Evolutionary conservation across 768 basidiomycete genomes (phyloP), one percentile per base, ranked within the genome.

Genomic region (Boletus sp.): DNA sequence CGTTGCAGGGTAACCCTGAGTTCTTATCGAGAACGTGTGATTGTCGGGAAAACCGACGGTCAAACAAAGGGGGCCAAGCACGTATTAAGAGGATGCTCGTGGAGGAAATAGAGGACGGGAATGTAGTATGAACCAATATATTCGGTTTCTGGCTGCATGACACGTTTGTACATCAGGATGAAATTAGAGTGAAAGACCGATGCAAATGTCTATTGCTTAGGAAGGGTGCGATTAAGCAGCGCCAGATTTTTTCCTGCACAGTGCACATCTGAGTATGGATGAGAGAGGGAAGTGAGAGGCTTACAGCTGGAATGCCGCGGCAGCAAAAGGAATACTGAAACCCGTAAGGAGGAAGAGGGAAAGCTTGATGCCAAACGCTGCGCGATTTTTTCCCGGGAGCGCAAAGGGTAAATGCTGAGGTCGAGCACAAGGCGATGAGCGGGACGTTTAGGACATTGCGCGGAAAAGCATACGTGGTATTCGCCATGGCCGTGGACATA

Each of bases 321-420:
- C 87, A 50, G 78, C 58, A 69, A 90, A 83, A 27, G 88, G 88
- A 57, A 90, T 80, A 53, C 78, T 69, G 69, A 88, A 87, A 13
- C 87, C 88, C 13, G 73, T 55, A 14, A 67, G 45, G 51, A 90
- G 75, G 70, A 64, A 75, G 48, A 56, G 57, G 27, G 62, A 63
- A 4, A 73, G 60, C 50, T 72, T 72, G 35, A 64, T 21, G 15
- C 62, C 74, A 54, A 83, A 84, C 11, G 70, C 57, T n/a, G 61
- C 56, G 62, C 79, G 83, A 53, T 75, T 82, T 54, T 79, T 71
- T 19, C 75, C 78, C 46, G 80, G 83, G 59, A 71, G 79, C 53
- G 70, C 69, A 69, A 84, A 86, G 15, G 82, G 83, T 21, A 82
- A 70, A 66, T 83, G 83, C 83, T 83, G 37, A 10, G 25, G 30